Percentiles rank a stretch among this genome's conserved stretches.
Evolutionary conservation across 306 rosid species (phyloP).

Genomic region (Alnus rubra): DNA sequence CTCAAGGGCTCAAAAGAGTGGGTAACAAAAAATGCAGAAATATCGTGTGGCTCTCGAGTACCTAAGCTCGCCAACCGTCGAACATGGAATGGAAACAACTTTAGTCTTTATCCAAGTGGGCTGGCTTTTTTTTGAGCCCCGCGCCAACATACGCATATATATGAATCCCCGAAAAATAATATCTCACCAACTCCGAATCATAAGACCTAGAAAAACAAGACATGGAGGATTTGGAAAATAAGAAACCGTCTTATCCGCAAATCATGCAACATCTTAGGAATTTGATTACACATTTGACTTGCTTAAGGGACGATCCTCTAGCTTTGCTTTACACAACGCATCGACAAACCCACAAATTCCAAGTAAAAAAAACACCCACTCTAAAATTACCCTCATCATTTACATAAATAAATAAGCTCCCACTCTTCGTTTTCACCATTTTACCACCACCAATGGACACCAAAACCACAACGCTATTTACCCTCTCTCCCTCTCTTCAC

Average conservation of each 20-base stretch:
- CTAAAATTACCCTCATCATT: not conserved
- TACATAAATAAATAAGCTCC: not conserved
- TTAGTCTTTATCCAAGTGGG: slow-evolving; percentile 8
- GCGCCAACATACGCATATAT: not conserved
- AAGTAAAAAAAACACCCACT: not conserved
- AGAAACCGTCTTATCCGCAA: not conserved
- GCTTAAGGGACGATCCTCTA: not conserved
- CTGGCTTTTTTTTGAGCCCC: slow-evolving; percentile 15
- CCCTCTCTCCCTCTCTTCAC: not conserved
- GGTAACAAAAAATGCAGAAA: slow-evolving; percentile 13
- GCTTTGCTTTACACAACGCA: no score
- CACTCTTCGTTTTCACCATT: not conserved
- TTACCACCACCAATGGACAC: not conserved
- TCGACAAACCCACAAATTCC: not conserved
- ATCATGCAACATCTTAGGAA: not conserved
- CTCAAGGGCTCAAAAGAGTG: slow-evolving; percentile 1
- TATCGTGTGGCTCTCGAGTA: slow-evolving; percentile 25
- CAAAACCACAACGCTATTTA: not conserved
- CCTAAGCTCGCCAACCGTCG: slow-evolving; percentile 21
- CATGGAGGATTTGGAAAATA: not conserved
- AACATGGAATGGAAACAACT: slow-evolving; percentile 7
- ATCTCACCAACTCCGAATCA: slow-evolving; percentile 15
- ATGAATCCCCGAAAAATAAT: not conserved
- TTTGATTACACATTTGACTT: not conserved
- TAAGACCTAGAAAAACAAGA: not conserved